Evolutionary conservation across 169 alveolate genomes (phyloP).

Genomic region (Babesia gibsoni): DNA sequence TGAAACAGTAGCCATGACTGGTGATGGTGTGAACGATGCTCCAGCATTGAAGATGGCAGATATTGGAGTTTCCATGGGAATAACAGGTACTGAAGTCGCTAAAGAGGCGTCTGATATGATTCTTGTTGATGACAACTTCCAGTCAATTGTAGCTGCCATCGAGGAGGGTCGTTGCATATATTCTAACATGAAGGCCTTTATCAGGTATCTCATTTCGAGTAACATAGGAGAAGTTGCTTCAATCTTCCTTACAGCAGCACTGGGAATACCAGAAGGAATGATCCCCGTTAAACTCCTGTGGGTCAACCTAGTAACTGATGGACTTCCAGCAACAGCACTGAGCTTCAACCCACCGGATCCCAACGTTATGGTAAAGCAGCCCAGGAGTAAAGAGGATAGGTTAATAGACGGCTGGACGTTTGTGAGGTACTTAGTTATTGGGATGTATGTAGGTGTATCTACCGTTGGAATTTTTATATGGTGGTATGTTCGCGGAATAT

Average conservation of each 20-base stretch:
- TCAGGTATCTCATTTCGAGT: conserved; percentile 96
- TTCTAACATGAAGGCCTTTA: conserved; percentile 97
- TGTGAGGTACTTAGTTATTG: conserved; percentile 91
- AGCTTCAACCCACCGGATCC: conserved; percentile 99
- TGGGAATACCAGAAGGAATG: conserved; percentile 96
- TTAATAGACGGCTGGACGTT: conserved; percentile 92
- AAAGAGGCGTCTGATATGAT: conserved; percentile 99
- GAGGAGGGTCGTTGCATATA: conserved; percentile 98
- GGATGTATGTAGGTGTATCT: conserved; percentile 96
- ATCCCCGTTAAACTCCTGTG: conserved; percentile 98
- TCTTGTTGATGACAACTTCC: conserved; percentile 98
- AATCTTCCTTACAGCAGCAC: conserved; percentile 97
- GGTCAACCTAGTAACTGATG: conserved; percentile 99
- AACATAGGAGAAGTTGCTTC: conserved; percentile 99
- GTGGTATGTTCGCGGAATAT: conserved; percentile 89
- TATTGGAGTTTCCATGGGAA: conserved; percentile 99
- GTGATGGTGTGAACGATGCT: conserved; percentile 99
- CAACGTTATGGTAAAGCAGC: conserved; percentile 95
- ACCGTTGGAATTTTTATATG: conserved; percentile 96
- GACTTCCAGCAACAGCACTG: conserved; percentile 99
- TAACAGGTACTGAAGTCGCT: conserved; percentile 99
- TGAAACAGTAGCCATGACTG: conserved; percentile 96
- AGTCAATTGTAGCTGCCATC: conserved; percentile 98
- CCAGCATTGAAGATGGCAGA: conserved; percentile 98
- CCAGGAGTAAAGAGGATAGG: conserved; percentile 93